Percentiles rank a stretch among this genome's conserved stretches.
phyloP scores from a whole-genome alignment of 306 rosid genomes.

The Potentilla sterilis region DNA sequence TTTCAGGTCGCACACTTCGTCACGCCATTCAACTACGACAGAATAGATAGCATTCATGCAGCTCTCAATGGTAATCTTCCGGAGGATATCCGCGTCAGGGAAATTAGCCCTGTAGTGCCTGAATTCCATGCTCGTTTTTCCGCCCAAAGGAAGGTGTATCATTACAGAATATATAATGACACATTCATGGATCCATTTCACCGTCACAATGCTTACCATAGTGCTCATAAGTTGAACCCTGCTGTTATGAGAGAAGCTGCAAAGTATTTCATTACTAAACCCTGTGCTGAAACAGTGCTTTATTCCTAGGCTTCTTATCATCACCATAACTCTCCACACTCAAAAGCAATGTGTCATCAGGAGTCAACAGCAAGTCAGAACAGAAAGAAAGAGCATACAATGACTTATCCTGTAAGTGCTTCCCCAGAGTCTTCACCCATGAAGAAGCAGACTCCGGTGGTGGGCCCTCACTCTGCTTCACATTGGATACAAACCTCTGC shows the following conservation, averaged over 20 bases:
- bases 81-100: constrained; percentile 76
- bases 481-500: constrained; percentile 63
- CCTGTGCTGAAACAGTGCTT: constrained; percentile 65
- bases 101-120: constrained; percentile 72
- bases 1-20: constrained; percentile 91
- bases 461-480: constrained; percentile 40
- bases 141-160: constrained; percentile 75
- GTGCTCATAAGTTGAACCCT: constrained; percentile 66
- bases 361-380: no score
- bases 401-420: no score
- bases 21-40: constrained; percentile 78
- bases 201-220: constrained; percentile 67
- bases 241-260: constrained; percentile 81
- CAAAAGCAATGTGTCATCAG: no score
- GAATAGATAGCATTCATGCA: constrained; percentile 58
- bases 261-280: constrained; percentile 30
- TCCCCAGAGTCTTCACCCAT: no score
- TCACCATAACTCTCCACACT: no score
- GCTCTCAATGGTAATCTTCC: constrained; percentile 91
- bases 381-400: no score
- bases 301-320: no score
- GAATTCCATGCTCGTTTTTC: constrained; percentile 95
- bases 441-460: constrained; percentile 27
- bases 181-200: constrained; percentile 82
- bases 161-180: constrained; percentile 84